phyloP scores from a whole-genome alignment of 1,284 basidiomycete genomes.

The Ceratobasidium sp. region DNA sequence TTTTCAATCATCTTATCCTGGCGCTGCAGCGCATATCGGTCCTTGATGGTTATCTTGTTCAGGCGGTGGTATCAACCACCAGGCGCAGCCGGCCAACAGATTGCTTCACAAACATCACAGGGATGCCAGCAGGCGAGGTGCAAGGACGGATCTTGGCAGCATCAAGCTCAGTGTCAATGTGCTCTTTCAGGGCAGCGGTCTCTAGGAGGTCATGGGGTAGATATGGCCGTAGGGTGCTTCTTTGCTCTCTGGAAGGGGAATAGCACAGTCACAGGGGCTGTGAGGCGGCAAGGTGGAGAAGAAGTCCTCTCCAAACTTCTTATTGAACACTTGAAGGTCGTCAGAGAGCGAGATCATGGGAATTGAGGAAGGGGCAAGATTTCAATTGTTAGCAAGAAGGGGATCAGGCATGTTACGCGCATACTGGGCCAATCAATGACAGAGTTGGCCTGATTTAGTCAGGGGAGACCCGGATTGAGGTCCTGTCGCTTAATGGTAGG shows the following conservation, averaged over 20 bases:
- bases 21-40: slow-evolving; percentile 47
- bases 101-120: too few relatives aligned
- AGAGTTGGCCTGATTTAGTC: background rate
- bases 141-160: background rate
- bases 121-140: background rate
- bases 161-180: background rate
- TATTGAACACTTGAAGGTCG: background rate
- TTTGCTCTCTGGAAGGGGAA: background rate
- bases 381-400: too few relatives aligned
- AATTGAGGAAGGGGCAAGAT: too few relatives aligned
- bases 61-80: slow-evolving; percentile 46
- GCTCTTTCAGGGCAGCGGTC: background rate
- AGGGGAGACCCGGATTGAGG: background rate
- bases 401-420: background rate
- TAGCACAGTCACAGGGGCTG: background rate
- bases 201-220: background rate
- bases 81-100: slow-evolving; percentile 41
- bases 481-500: background rate
- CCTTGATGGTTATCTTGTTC: slow-evolving; percentile 4
- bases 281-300: background rate
- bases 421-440: background rate
- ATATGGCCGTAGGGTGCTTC: background rate
- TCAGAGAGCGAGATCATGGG: background rate
- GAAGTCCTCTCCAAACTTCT: background rate
- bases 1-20: slow-evolving; percentile 49